phyloP scores from a whole-genome alignment of 2,329 filamentous ascomycete species.

The Fusarium sp. region DNA sequence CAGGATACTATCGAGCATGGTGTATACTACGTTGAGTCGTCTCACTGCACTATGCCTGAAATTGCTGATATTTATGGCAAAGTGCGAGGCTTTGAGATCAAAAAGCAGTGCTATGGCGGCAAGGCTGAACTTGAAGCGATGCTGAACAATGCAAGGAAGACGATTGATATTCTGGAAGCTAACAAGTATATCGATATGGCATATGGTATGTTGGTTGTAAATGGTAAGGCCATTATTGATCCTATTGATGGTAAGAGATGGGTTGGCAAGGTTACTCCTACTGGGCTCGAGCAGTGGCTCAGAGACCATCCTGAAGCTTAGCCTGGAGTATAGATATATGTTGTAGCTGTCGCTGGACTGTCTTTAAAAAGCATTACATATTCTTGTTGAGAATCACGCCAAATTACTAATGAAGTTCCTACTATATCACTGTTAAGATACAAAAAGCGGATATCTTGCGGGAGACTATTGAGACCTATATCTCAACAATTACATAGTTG shows the following conservation, averaged over 20 bases:
- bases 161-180: neutral
- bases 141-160: neutral
- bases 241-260: neutral
- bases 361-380: neutral
- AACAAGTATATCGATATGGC: constrained; percentile 14
- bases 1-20: neutral
- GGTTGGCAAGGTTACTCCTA: neutral
- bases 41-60: neutral
- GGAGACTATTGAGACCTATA: too few species aligned
- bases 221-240: neutral
- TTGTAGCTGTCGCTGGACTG: too few species aligned
- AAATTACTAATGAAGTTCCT: too few species aligned
- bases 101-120: neutral
- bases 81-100: neutral
- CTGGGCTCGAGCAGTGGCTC: neutral
- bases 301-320: neutral
- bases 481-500: too few species aligned
- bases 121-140: constrained; percentile 1
- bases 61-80: neutral
- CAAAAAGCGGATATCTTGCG: too few species aligned
- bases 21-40: neutral
- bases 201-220: neutral
- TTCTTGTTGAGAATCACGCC: too few species aligned
- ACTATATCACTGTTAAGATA: rapidly evolving
- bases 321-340: rapidly evolving